Conservation (phyloP, 169 alveolate genomes). For the Hammondia hammondi region DNA sequence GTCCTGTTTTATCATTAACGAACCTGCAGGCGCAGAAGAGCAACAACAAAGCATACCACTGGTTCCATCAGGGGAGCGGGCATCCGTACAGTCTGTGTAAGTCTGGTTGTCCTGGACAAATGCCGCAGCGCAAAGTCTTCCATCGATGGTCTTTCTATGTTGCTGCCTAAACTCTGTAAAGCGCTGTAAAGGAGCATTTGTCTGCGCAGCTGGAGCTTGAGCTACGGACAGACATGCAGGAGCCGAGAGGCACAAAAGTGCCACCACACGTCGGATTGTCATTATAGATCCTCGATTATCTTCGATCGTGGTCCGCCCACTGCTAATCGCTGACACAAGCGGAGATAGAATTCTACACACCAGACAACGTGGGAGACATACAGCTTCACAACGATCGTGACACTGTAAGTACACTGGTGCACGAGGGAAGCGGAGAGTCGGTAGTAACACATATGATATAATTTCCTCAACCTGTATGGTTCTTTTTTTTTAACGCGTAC, state of each 20-base stretch:
- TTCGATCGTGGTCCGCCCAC: neutral
- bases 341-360: neutral
- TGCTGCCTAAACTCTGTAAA: slow-evolving; percentile 88
- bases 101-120: slow-evolving; percentile 89
- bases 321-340: neutral
- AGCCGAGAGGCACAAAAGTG: neutral
- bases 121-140: slow-evolving; percentile 90
- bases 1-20: slow-evolving; percentile 69
- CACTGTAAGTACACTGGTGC: neutral
- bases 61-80: slow-evolving; percentile 91
- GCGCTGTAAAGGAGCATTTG: neutral
- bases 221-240: neutral
- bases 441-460: neutral
- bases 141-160: slow-evolving; percentile 88
- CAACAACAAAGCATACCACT: slow-evolving; percentile 70
- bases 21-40: neutral
- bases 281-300: neutral
- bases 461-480: neutral
- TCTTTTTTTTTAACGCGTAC: too few relatives aligned
- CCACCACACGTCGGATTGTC: neutral
- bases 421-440: too few relatives aligned
- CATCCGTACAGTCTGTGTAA: slow-evolving; percentile 89
- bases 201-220: neutral
- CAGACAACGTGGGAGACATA: neutral
- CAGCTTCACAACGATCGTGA: neutral